Percentiles rank a stretch among this genome's conserved stretches.
Evolutionary conservation across 345 rosid genomes (phyloP).

Genomic region (Kernera saxatilis): DNA sequence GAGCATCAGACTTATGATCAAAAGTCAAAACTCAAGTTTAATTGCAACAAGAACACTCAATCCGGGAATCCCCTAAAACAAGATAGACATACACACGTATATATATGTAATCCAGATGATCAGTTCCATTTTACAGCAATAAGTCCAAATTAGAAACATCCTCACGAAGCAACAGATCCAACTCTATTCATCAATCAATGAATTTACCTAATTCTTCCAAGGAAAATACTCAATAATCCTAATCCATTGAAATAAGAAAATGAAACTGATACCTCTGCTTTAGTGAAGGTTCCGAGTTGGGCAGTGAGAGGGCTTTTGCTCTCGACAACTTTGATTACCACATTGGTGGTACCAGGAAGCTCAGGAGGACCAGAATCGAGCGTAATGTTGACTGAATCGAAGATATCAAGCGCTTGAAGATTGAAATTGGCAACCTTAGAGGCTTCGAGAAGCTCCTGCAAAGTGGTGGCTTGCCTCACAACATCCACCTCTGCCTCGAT

Average conservation of each 20-base stretch:
- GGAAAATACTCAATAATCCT: neutral
- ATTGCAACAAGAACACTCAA: no score
- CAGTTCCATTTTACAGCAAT: neutral
- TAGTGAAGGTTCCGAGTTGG: conserved; percentile 62
- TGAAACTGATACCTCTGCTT: conserved; percentile 53
- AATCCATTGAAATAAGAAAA: neutral
- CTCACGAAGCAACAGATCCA: conserved; percentile 1
- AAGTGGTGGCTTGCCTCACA: conserved; percentile 51
- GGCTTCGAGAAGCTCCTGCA: conserved; percentile 72
- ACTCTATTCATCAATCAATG: neutral
- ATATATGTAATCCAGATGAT: neutral
- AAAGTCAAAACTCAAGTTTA: no score
- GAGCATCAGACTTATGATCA: conserved; percentile 25
- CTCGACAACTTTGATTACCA: conserved; percentile 68
- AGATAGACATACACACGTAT: neutral
- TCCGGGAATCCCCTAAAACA: no score
- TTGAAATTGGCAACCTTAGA: conserved; percentile 51
- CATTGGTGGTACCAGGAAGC: conserved; percentile 86
- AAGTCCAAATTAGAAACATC: neutral
- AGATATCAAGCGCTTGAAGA: conserved; percentile 64
- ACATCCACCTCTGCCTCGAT: conserved; percentile 62
- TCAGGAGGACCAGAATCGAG: conserved; percentile 87
- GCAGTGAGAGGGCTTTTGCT: conserved; percentile 49
- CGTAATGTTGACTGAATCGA: conserved; percentile 70
- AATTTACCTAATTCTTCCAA: conserved; percentile 5